Conservation (phyloP, 768 basidiomycete genomes). For the Trametes sanguinea region DNA sequence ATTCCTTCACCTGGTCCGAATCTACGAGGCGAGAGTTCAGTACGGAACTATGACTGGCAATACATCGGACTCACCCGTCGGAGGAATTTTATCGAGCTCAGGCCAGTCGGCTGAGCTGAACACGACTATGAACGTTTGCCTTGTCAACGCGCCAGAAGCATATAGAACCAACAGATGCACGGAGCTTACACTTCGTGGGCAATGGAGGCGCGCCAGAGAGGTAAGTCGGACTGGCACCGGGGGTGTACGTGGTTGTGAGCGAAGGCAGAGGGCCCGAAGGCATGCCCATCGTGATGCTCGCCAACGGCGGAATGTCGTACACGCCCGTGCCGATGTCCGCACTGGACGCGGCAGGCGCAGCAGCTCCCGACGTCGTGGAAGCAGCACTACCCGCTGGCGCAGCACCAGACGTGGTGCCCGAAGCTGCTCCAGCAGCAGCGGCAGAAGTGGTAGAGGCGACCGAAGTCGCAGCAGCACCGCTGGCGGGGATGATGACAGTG, state of each 20-base stretch:
- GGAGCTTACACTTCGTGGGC: slow-evolving; percentile 41
- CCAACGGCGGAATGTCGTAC: slow-evolving; percentile 58
- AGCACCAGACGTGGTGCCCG: slow-evolving; percentile 22
- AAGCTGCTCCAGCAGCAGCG: slow-evolving; percentile 7
- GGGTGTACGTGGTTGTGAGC: slow-evolving; percentile 52
- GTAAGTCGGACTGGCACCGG: slow-evolving; percentile 64
- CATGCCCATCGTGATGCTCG: slow-evolving; percentile 64
- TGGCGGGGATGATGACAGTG: slow-evolving; percentile 38
- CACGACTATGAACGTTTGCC: slow-evolving; percentile 39
- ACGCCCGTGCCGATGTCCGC: slow-evolving; percentile 34
- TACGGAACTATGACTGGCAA: background rate
- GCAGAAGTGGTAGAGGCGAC: background rate
- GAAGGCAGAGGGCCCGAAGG: slow-evolving; percentile 50
- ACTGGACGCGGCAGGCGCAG: slow-evolving; percentile 13
- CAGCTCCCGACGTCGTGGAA: slow-evolving; percentile 10
- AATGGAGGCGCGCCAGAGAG: slow-evolving; percentile 61
- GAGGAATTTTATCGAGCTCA: slow-evolving; percentile 56
- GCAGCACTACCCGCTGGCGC: slow-evolving; percentile 16
- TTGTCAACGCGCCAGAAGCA: background rate
- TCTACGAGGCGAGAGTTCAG: slow-evolving; percentile 35
- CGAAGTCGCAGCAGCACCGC: background rate
- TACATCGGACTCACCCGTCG: slow-evolving; percentile 47
- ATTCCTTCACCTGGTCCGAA: slow-evolving; percentile 63
- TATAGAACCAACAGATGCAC: background rate
- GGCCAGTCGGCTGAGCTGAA: slow-evolving; percentile 60